A percentile compares a stretch with the other conserved stretches of the same genome.
phyloP scores from a whole-genome alignment of 371 early-diverging fungal species.

The Coemansia sp. region DNA sequence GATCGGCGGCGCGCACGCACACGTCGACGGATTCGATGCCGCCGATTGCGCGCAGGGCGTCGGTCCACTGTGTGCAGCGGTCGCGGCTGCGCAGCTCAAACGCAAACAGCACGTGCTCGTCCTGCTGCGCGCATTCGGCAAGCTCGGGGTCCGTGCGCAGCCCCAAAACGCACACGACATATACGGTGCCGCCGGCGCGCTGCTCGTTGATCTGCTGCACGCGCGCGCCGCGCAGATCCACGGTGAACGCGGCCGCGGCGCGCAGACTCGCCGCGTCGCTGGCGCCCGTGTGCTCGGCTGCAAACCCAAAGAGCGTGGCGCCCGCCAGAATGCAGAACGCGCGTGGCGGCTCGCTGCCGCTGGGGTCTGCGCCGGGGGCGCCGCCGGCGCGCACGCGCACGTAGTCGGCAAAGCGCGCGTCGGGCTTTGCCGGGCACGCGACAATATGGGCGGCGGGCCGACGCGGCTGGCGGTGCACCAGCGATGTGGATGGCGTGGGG shows the following conservation, averaged over 20 bases:
- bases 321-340: too few relatives aligned
- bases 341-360: too few relatives aligned
- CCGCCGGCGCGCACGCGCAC: neutral
- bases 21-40: conserved; percentile 8
- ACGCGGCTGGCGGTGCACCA: conserved; percentile 23
- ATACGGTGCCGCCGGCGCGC: neutral
- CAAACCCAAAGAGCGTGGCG: neutral
- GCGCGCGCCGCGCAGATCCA: neutral
- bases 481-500: conserved; percentile 2
- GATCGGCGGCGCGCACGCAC: neutral
- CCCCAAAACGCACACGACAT: conserved; percentile 6
- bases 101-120: conserved; percentile 5
- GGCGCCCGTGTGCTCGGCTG: neutral
- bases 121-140: neutral
- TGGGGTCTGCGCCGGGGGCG: too few relatives aligned
- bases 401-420: conserved; percentile 2
- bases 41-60: conserved; percentile 17
- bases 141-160: neutral
- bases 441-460: neutral
- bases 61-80: conserved; percentile 9
- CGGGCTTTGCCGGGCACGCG: neutral
- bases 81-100: conserved; percentile 13
- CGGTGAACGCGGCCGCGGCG: neutral
- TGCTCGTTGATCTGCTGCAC: neutral
- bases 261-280: neutral